Evolutionary conservation across 2,329 filamentous ascomycete genomes (phyloP).

Genomic region (Pseudopyricularia cyperi): DNA sequence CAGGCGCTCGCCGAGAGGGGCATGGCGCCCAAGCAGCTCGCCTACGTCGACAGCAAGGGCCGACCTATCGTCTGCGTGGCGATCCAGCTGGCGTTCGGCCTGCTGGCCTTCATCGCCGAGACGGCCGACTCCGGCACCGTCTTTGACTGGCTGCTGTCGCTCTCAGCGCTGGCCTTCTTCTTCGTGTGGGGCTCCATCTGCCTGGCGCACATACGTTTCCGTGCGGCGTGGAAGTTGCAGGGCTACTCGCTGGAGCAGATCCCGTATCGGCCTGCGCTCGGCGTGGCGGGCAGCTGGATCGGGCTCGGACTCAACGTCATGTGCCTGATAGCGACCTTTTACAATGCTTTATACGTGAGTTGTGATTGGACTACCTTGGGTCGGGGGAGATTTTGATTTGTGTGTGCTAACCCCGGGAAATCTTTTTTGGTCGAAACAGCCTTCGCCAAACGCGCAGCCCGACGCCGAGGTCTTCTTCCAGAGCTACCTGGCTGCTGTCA

Average conservation of each 20-base stretch:
- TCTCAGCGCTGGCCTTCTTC: slow-evolving; percentile 60
- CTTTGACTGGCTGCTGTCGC: slow-evolving; percentile 54
- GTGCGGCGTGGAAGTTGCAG: slow-evolving; percentile 44
- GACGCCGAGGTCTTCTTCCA: slow-evolving; percentile 43
- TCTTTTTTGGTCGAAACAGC: slow-evolving; percentile 12
- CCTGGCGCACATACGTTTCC: slow-evolving; percentile 52
- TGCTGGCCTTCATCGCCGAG: slow-evolving; percentile 44
- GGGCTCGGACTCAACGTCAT: slow-evolving; percentile 54
- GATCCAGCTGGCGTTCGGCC: slow-evolving; percentile 40
- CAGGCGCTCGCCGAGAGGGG: slow-evolving; percentile 33
- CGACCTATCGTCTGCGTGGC: slow-evolving; percentile 43
- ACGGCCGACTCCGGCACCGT: slow-evolving; percentile 27
- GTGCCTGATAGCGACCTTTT: slow-evolving; percentile 60
- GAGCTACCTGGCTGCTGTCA: slow-evolving; percentile 37
- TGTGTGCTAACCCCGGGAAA: background rate
- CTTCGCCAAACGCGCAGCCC: slow-evolving; percentile 17
- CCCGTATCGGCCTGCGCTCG: slow-evolving; percentile 33
- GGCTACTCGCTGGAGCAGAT: slow-evolving; percentile 37
- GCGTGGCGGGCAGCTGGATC: slow-evolving; percentile 55
- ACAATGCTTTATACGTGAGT: slow-evolving; percentile 46
- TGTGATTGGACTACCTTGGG: background rate
- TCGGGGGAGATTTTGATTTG: background rate
- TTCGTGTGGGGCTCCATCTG: slow-evolving; percentile 66
- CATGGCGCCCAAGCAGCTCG: slow-evolving; percentile 41
- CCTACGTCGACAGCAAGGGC: slow-evolving; percentile 48